Evolutionary conservation across 2,329 filamentous ascomycete species (phyloP).

Genomic region (Dactylellina haptotyla): DNA sequence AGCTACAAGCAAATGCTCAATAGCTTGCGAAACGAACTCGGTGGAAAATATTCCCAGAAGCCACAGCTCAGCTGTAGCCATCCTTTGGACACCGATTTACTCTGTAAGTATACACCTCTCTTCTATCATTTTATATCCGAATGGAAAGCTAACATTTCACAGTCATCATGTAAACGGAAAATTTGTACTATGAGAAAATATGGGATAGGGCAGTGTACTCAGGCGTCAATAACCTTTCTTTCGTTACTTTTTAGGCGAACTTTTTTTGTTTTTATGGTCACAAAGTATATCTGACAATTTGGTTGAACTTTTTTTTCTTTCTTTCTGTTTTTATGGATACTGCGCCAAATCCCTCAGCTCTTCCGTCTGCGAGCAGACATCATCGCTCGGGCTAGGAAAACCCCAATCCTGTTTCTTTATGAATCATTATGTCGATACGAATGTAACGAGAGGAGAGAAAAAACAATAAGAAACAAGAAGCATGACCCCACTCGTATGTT

Average conservation of each 20-base stretch:
- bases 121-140: too few relatives aligned
- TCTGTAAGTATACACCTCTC: slow-evolving; percentile 33
- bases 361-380: too few relatives aligned
- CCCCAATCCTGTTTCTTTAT: too few relatives aligned
- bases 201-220: slow-evolving; percentile 4
- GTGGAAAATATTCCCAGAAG: slow-evolving; percentile 52
- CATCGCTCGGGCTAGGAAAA: too few relatives aligned
- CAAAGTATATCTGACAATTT: neutral
- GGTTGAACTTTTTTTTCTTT: neutral
- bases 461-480: neutral
- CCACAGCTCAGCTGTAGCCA: slow-evolving; percentile 53
- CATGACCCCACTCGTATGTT: too few relatives aligned
- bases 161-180: slow-evolving; percentile 49
- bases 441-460: neutral
- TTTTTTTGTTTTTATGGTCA: neutral
- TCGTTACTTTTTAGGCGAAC: slow-evolving; percentile 14
- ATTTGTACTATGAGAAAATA: slow-evolving; percentile 25
- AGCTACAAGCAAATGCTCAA: slow-evolving; percentile 55
- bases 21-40: slow-evolving; percentile 51
- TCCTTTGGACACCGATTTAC: slow-evolving; percentile 52
- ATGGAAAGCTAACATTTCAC: slow-evolving; percentile 4
- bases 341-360: too few relatives aligned
- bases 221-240: slow-evolving; percentile 25
- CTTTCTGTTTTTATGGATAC: neutral
- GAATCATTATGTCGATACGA: neutral